Evolutionary conservation across 1,139 yeast species (phyloP), one percentile per base, ranked within the genome.

Genomic region (Yamadazyma kanchanaburiensis): DNA sequence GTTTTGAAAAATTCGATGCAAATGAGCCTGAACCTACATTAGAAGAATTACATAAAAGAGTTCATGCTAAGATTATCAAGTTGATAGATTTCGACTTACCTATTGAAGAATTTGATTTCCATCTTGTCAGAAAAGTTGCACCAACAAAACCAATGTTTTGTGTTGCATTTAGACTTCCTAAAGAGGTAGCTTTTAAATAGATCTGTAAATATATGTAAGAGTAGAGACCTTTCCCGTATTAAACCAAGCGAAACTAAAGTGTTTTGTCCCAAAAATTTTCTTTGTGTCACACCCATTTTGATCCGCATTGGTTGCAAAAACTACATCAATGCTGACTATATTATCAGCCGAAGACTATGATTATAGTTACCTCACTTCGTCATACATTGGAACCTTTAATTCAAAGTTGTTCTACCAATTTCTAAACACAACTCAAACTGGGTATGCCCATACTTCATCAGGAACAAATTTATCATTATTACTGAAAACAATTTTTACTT

Each of bases 101-200:
- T 2, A 55, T 70, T 14, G 66, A 64, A 5, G 49, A 59, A 0
- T 61, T 84, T 25, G 50, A 59, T 1, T 83, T 88, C 56, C 97
- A 89, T 51, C 63, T 82, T 42, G 98, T 94, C 10, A 75, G 98
- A 49, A 80, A 80, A 52, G 98, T 94, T 10, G 91, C 98, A 0
- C 98, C 98, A 3, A 87, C 96, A 2, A 94, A 91, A 53, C 91
- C 91, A 20, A 91, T 91, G 98, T 89, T 77, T 53, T 88, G 97
- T 55, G 85, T 86, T 4, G 67, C 89, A 7, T 88, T 89, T 58
- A 58, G 59, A 45, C 66, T 91, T 24, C 98, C 98, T 0, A 68
- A 67, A 37, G 81, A 74, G 37, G 87, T 89, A 20, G 96, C 96
- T 2, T 81, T 78, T 40, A 56, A 46, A 17, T 20, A 6, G n/a